Evolutionary conservation across 495 filamentous ascomycete genomes (phyloP).

Genomic region (Friedmanniomyces endolithicus): DNA sequence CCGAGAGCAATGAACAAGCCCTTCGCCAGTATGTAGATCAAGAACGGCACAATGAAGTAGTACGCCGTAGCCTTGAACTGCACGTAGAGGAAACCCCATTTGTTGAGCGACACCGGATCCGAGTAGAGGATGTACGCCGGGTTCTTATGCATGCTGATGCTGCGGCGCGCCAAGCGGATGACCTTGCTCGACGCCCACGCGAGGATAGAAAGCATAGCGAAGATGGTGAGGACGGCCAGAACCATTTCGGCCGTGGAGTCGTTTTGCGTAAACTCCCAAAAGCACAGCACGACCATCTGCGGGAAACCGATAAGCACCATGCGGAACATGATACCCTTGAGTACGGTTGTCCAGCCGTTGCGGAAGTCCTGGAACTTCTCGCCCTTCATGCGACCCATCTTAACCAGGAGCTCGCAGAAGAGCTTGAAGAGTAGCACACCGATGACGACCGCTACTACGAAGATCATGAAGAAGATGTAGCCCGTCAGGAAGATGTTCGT

Average conservation of each 20-base stretch:
- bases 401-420: constrained; percentile 58
- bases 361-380: constrained; percentile 92
- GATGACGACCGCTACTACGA: constrained; percentile 58
- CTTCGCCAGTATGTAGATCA: constrained; percentile 73
- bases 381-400: constrained; percentile 63
- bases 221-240: constrained; percentile 77
- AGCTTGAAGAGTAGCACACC: constrained; percentile 70
- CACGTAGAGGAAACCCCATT: constrained; percentile 97
- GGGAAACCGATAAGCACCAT: constrained; percentile 86
- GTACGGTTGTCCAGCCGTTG: constrained; percentile 73
- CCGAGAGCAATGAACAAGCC: constrained; percentile 81
- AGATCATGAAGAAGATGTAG: constrained; percentile 77
- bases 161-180: constrained; percentile 74
- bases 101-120: constrained; percentile 82
- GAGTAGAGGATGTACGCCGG: constrained; percentile 96
- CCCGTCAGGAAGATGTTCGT: constrained; percentile 95
- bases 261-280: constrained; percentile 82
- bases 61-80: constrained; percentile 95
- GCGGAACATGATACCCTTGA: constrained; percentile 87
- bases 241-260: constrained; percentile 85
- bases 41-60: constrained; percentile 82
- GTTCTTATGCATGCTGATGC: constrained; percentile 84
- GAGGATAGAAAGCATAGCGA: constrained; percentile 69
- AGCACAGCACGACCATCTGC: constrained; percentile 78
- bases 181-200: constrained; percentile 84